Base-by-base conservation (phyloP, 2,329 filamentous ascomycete genomes). In the Fusarium algeriense region DNA sequence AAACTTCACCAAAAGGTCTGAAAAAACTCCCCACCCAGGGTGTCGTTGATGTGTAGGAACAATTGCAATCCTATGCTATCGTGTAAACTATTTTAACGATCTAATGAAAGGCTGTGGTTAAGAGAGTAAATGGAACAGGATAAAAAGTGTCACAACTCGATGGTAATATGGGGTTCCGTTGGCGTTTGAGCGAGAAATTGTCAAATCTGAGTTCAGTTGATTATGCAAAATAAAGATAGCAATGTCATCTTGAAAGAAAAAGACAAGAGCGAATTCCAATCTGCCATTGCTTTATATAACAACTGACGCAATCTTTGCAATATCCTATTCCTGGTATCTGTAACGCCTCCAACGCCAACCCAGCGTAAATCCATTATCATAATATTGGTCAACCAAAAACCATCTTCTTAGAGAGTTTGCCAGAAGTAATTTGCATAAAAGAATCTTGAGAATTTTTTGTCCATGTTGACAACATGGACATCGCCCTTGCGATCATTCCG, bases 381-480 rank as follows among this genome's bases (percentile, higher is more conserved):
- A 30, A 61, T 37, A 44, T 60, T 44, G 15, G 23, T 32, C 35
- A 28, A 26, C 15, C n/a, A n/a, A 38, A 9, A 20, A 15, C n/a
- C 12, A 6, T 15, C 28, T 32, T n/a, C 45, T 75, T 65, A 97
- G 80, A 98, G 85, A 34, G 91, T 95, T 77, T 94, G 88, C 96
- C 96, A 99, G 78, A 98, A 97, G 80, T 97, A 97, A 77, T 97
- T 97, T 26, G 95, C 93, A 78, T 98, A 97, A 78, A 97, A 98
- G 80, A 92, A 95, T 69, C 91, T 88, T 64, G 93, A 95, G 80
- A 97, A 95, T 83, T 96, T 97, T 76, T 92, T 91, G 76, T 98
- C 95, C 80, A 99, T 91, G 77, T 97, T 97, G 67, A 99, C 91
- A 53, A 98, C 93, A 80, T 97, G 93, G 55, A 98, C 94, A 79